A percentile compares a stretch with the other conserved stretches of the same genome.
phyloP scores from a whole-genome alignment of 2,329 filamentous ascomycete genomes.

The Monilinia aucupariae region DNA sequence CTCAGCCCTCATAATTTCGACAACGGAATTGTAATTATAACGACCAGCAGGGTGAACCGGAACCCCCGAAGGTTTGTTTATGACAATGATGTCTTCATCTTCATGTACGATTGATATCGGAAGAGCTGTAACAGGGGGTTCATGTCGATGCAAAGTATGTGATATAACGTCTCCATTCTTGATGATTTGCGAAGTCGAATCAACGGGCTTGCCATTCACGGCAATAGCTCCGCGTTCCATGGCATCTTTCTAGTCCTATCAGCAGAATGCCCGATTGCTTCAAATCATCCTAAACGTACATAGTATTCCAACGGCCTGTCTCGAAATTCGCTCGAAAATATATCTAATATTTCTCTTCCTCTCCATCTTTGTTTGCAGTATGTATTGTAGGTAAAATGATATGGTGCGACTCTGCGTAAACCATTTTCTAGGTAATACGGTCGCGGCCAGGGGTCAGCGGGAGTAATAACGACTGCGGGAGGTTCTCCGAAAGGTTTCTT shows the following conservation, averaged over 20 bases:
- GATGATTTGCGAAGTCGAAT: slow-evolving; percentile 61
- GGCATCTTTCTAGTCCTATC: slow-evolving; percentile 53
- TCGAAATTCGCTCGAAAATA: slow-evolving; percentile 88
- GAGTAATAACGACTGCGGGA: slow-evolving; percentile 46
- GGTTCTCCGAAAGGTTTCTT: slow-evolving; percentile 39
- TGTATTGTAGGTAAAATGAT: slow-evolving; percentile 92
- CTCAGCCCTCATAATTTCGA: slow-evolving; percentile 88
- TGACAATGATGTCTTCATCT: slow-evolving; percentile 87
- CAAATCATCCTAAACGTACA: slow-evolving; percentile 41
- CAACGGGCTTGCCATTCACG: slow-evolving; percentile 69
- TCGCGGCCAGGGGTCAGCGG: slow-evolving; percentile 50
- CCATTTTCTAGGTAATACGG: slow-evolving; percentile 83
- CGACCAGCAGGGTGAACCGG: slow-evolving; percentile 92
- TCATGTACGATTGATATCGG: slow-evolving; percentile 82
- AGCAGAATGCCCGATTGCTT: slow-evolving; percentile 19
- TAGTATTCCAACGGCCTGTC: slow-evolving; percentile 86
- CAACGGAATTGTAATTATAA: slow-evolving; percentile 91
- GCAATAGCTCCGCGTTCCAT: slow-evolving; percentile 75
- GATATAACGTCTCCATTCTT: slow-evolving; percentile 88
- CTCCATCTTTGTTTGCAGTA: slow-evolving; percentile 93
- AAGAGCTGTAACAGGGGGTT: slow-evolving; percentile 81
- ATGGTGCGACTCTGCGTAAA: slow-evolving; percentile 76
- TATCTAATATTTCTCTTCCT: slow-evolving; percentile 71
- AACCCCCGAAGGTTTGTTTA: slow-evolving; percentile 92
- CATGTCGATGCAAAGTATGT: slow-evolving; percentile 91